Evolutionary conservation across 257 asterid species (phyloP), one percentile per base, ranked within the genome.

Genomic region (Lithospermum erythrorhizon): DNA sequence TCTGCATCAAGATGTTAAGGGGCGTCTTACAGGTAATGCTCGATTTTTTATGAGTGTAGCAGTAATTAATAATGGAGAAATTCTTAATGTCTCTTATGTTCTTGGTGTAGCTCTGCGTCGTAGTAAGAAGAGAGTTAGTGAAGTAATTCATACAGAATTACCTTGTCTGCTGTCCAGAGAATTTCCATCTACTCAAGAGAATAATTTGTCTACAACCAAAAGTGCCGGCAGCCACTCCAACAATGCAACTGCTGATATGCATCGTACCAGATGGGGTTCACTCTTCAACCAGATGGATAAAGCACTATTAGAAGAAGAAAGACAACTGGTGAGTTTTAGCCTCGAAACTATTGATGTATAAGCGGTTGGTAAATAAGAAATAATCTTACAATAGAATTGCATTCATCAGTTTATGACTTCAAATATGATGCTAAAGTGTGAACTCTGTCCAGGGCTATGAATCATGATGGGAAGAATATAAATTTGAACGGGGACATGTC

Each of bases 241-340:
- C 61, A 72, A 66, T 73, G 72, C 81, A 53, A 67, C 57, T 29
- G 80, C 64, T 13, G 78, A 81, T 72, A 82, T 85, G 55, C 97
- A 89, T 61, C 68, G 69, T 64, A 73, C 48, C 57, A 89, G 78
- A 76, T 93, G 97, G 99, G 74, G 62, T 69, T 27, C 81, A 37
- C 64, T 81, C 67, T 89, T 89, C 73, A 78, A 61, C 57, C 87
- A 83, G 75, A 89, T 87, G 96, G 94, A 85, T 35, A 75, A 70
- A 64, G 71, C 94, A 60, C 94, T 93, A 56, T 68, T 83, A 10
- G 96, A 89, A 68, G 99, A 89, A 80, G 96, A 93, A 76, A 70
- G 57, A 47, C 82, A 80, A 56, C 72, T 91, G 83, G 98, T 88
- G 69, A 73, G 90, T 63, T 68, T 41, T 18, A 41, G 13, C 16